Evolutionary conservation across 371 early-diverging fungal genomes (phyloP), one percentile per base, ranked within the genome.

Genomic region (Massospora cicadina): DNA sequence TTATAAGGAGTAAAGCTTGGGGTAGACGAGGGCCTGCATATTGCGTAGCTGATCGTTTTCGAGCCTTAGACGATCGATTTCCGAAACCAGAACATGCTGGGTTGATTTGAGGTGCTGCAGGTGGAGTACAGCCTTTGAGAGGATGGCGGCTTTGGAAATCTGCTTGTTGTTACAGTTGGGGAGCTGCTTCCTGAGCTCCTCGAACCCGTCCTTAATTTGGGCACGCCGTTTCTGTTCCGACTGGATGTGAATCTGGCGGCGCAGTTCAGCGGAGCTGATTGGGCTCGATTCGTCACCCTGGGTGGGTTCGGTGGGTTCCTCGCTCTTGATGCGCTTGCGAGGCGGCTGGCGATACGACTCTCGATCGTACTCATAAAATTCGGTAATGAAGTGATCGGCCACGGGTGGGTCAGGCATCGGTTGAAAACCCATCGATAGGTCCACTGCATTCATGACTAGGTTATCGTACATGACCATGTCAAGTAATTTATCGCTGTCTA

Each of bases 131-230:
- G 60, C 31, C 31, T 77, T 70, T 65, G 75, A 75, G 54, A 80
- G 71, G 29, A 80, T 64, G 27, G 75, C 75, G 24, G 78, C 80
- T 63, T 80, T 80, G 64, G 76, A 75, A 74, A 80, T 76, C 67
- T 80, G 78, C 67, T 78, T 78, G 63, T 77, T 77, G 65, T 25
- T 32, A 60, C 75, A 76, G 64, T 71, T 74, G 0, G 80, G 80
- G 57, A 80, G 65, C 58, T 80, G 77, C 33, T 75, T 73, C 53
- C 79, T 69, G 32, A 78, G 66, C 54, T 77, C 77, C 55, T 80
- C 80, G 69, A 80, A 80, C 2, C 80, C 80, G 65, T 79, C 80
- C 65, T 80, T 80, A 65, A 80, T 80, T 60, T 80, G 79, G 27
- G 80, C 80, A 31, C 80, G 69, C 60, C 80, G 71, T 65, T 77